phyloP scores from a whole-genome alignment of 2,329 filamentous ascomycete species.

The Penicillium crustosum region DNA sequence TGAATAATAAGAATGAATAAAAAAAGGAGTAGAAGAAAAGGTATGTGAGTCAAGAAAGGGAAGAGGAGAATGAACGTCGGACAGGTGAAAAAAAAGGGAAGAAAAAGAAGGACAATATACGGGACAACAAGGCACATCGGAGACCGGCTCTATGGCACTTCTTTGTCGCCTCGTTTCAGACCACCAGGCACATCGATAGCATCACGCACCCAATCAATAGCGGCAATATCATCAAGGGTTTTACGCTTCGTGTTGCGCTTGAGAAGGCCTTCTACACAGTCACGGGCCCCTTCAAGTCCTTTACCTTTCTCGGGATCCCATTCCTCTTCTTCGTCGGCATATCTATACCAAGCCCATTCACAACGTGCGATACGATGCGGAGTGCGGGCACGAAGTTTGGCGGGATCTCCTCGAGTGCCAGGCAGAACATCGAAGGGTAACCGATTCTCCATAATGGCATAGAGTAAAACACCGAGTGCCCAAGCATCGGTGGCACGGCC shows the following conservation, averaged over 20 bases:
- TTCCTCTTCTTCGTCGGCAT: slow-evolving; percentile 78
- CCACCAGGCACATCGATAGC: slow-evolving; percentile 68
- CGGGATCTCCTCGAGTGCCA: slow-evolving; percentile 68
- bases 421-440: slow-evolving; percentile 90
- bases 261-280: slow-evolving; percentile 79
- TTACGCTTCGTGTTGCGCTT: slow-evolving; percentile 79
- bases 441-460: slow-evolving; percentile 88
- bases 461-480: slow-evolving; percentile 90
- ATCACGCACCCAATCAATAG: slow-evolving; percentile 71
- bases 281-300: slow-evolving; percentile 71
- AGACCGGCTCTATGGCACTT: slow-evolving; percentile 45
- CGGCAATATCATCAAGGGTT: slow-evolving; percentile 70
- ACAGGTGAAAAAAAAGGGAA: not conserved
- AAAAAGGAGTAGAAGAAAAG: slow-evolving; percentile 1
- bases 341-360: slow-evolving; percentile 93
- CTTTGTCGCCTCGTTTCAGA: slow-evolving; percentile 54
- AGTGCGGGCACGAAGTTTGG: slow-evolving; percentile 74
- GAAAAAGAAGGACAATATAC: slow-evolving; percentile 1
- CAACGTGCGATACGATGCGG: slow-evolving; percentile 93
- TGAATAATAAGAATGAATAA: slow-evolving; percentile 9
- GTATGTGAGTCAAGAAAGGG: slow-evolving; percentile 2
- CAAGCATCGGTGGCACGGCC: slow-evolving; percentile 89
- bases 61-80: slow-evolving; percentile 5
- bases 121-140: slow-evolving; percentile 12
- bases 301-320: slow-evolving; percentile 70